Base-by-base conservation (phyloP, 345 rosid species). In the Murraya koenigii region DNA sequence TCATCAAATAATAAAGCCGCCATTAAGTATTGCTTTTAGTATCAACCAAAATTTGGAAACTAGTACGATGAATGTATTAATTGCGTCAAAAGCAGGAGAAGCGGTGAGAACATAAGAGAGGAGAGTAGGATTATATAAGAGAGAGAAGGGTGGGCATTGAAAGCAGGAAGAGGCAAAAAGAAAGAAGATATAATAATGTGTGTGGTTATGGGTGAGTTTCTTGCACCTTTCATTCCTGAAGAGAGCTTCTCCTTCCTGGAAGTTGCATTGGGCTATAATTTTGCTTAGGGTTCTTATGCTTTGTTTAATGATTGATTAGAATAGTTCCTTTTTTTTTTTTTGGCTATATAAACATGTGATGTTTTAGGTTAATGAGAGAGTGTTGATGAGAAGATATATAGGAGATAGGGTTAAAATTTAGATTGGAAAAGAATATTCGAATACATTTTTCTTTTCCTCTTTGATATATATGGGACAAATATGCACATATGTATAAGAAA, bases 201-300 rank as follows among this genome's bases (percentile, higher is more conserved):
- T 77, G 65, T 23, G 55, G 59, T 60, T 52, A 22, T n/a, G 59
- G 28, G 84, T 62, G 82, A 80, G 77, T 68, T 80, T 75, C 83
- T 39, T 79, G 66, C 82, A 59, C 72, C 81, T 83, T 71, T 77
- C 80, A 79, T 76, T 32, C 55, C 33, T 73, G 81, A 44, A 44
- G 76, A 39, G 44, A 44, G 81, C 35, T 39, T 75, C 88, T 85
- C 76, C 85, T 89, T 89, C 92, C 80, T 23, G 23, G 23, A 55
- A 20, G 23, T 22, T 55, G 23, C 23, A 19, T 55, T 64, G 25
- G 41, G 25, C 7, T 7, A 17, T 64, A 19, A 61, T 58, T 58
- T 58, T 44, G 41, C 41, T 19, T 19, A 64, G 36, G 38, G 68
- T 7, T 64, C 41, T 64, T 7, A 17, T 64, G 41, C 41, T 32